Evolutionary conservation across 1,139 yeast species (phyloP).

Genomic region (Candida labiduridarum): DNA sequence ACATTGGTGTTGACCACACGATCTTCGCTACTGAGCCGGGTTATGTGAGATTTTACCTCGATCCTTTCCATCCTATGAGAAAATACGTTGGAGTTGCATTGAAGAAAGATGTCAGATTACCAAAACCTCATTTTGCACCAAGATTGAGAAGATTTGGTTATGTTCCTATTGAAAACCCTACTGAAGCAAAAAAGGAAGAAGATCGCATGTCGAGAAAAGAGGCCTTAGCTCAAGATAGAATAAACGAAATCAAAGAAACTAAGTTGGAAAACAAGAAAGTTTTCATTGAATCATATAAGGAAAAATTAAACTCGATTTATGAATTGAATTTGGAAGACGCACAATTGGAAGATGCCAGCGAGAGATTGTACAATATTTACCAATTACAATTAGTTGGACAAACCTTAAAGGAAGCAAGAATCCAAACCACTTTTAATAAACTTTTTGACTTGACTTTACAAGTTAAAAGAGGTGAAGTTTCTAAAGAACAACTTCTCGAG

Average conservation of each 20-base stretch:
- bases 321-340: conserved; percentile 32
- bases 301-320: conserved; percentile 20
- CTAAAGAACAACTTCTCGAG: conserved; percentile 28
- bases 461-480: conserved; percentile 40
- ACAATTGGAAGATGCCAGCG: conserved; percentile 42
- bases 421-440: conserved; percentile 56
- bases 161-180: conserved; percentile 51
- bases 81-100: conserved; percentile 89
- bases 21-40: conserved; percentile 92
- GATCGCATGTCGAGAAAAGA: conserved; percentile 64
- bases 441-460: conserved; percentile 52
- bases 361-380: conserved; percentile 52
- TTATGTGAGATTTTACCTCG: conserved; percentile 83
- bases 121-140: conserved; percentile 89
- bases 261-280: conserved; percentile 32
- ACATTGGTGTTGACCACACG: conserved; percentile 93
- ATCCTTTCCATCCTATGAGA: conserved; percentile 96
- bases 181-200: conserved; percentile 58
- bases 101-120: conserved; percentile 62
- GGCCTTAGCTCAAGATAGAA: conserved; percentile 53
- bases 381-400: conserved; percentile 29
- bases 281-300: conserved; percentile 19
- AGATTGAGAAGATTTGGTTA: conserved; percentile 84
- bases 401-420: conserved; percentile 54
- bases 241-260: conserved; percentile 35